Evolutionary conservation across 2,329 filamentous ascomycete genomes (phyloP).

Genomic region (Clonostachys sp.): DNA sequence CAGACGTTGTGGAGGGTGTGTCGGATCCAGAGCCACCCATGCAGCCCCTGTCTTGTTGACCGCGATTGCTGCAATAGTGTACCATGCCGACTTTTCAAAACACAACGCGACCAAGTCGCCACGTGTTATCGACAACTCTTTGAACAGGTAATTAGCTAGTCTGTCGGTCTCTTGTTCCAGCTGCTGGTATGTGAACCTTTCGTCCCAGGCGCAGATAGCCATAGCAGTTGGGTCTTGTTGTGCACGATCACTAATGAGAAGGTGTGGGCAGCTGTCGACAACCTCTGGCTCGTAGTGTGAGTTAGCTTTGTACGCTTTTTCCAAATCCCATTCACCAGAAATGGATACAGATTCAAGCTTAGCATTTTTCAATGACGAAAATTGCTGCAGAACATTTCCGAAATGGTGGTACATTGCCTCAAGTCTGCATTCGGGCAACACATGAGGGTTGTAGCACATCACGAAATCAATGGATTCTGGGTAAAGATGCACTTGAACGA

Average conservation of each 20-base stretch:
- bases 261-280: background rate
- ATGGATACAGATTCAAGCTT: background rate
- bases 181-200: slow-evolving; percentile 11
- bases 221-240: background rate
- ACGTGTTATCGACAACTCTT: background rate
- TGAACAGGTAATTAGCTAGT: slow-evolving; percentile 8
- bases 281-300: slow-evolving; percentile 6
- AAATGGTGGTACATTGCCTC: slow-evolving; percentile 1
- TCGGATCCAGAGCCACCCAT: slow-evolving; percentile 15
- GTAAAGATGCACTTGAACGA: slow-evolving; percentile 1
- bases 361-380: background rate
- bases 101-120: slow-evolving; percentile 12
- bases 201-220: slow-evolving; percentile 1
- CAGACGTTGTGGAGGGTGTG: slow-evolving; percentile 6
- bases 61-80: slow-evolving; percentile 13
- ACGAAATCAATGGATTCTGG: background rate
- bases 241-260: background rate
- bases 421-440: background rate
- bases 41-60: slow-evolving; percentile 18
- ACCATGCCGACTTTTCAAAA: slow-evolving; percentile 17
- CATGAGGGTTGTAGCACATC: slow-evolving; percentile 2
- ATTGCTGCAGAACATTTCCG: background rate
- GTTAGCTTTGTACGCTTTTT: slow-evolving; percentile 5
- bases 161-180: slow-evolving; percentile 10
- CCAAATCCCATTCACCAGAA: background rate